Conservation (phyloP, 306 rosid species). For the Senna tora region DNA sequence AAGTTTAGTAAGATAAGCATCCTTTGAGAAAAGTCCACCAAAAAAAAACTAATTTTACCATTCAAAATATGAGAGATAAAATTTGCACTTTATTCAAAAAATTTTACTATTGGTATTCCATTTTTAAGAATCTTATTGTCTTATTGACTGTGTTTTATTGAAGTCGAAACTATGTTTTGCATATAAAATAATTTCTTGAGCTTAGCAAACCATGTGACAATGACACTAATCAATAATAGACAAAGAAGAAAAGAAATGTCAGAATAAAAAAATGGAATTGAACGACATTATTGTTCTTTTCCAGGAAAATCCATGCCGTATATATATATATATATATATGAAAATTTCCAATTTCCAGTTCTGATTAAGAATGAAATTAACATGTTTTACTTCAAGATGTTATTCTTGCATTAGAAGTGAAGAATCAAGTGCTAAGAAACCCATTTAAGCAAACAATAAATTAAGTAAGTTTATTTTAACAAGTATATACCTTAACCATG, state of each 20-base stretch:
- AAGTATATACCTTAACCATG: too few species aligned
- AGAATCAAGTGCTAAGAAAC: conserved; percentile 35
- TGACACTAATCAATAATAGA: background rate
- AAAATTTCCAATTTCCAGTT: background rate
- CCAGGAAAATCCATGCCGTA: too few species aligned
- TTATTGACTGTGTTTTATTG: background rate
- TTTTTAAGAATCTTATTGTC: too few species aligned
- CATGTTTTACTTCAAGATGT: conserved; percentile 18
- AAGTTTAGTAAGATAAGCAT: background rate
- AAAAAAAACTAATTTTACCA: background rate
- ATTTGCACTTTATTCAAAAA: too few species aligned
- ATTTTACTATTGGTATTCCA: too few species aligned
- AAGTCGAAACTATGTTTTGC: background rate
- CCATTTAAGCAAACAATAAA: background rate
- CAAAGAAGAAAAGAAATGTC: background rate
- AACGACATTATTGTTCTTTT: too few species aligned
- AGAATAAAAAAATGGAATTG: background rate
- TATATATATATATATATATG: too few species aligned
- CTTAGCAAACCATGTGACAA: background rate
- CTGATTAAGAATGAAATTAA: conserved; percentile 4
- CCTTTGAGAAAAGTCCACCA: background rate
- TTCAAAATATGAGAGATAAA: background rate
- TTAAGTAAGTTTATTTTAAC: background rate
- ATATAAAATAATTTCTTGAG: background rate
- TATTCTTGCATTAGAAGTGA: conserved; percentile 21